A percentile compares a stretch with the other conserved stretches of the same genome.
Conservation (phyloP, 352 stramenopile species). For the Globisporangium yorkense region DNA sequence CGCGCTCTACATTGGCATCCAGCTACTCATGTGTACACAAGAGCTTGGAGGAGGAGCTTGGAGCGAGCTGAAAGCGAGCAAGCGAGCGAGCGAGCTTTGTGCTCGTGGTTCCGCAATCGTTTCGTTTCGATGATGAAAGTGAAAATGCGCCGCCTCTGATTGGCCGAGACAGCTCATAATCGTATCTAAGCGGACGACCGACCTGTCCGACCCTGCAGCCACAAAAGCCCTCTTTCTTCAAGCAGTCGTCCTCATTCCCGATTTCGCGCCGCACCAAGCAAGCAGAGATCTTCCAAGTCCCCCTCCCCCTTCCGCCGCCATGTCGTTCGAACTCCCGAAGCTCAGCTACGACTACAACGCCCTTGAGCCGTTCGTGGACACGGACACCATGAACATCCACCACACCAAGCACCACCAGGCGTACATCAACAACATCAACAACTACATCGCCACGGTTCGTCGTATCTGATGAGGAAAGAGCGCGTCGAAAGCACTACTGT, state of each 20-base stretch:
- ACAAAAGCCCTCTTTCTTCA: neutral
- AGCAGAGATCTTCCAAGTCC: constrained; percentile 5
- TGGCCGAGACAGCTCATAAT: no score
- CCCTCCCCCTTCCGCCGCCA: constrained; percentile 11
- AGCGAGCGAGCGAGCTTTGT: no score
- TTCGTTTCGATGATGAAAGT: no score
- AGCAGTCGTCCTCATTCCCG: constrained; percentile 19
- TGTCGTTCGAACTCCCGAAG: constrained; percentile 78
- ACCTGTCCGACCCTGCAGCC: neutral
- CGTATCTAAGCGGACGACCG: neutral
- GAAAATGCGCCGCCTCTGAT: no score
- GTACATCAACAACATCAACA: constrained; percentile 91
- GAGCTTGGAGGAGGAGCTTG: no score
- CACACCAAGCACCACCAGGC: constrained; percentile 90
- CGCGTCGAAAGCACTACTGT: no score
- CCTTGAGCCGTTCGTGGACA: constrained; percentile 87
- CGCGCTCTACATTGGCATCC: no score
- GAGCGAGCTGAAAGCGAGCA: no score
- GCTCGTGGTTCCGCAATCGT: no score
- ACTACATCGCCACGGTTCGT: constrained; percentile 63
- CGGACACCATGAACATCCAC: constrained; percentile 89
- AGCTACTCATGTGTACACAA: no score
- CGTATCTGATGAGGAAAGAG: neutral
- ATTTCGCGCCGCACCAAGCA: constrained; percentile 30
- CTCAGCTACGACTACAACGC: constrained; percentile 85